Evolutionary conservation across 352 stramenopile species (phyloP).

Genomic region (Halophytophthora polymorphica): DNA sequence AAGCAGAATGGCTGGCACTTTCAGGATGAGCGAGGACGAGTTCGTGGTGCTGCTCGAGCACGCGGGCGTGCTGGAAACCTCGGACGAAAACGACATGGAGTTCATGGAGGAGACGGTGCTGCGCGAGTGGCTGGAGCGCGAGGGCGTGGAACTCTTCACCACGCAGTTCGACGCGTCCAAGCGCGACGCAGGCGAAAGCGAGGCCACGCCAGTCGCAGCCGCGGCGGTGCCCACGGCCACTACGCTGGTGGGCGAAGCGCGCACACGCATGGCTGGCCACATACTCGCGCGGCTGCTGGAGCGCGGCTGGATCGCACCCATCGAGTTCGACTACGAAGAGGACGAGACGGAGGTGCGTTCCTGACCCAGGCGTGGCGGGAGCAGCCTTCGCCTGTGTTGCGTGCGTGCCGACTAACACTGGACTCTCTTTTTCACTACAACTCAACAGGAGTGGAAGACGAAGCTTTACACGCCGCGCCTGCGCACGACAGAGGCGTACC

Average conservation of each 20-base stretch:
- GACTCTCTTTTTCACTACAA: neutral
- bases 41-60: constrained; percentile 84
- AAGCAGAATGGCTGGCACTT: neutral
- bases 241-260: constrained; percentile 29
- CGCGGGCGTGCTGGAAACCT: constrained; percentile 68
- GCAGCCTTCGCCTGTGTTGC: neutral
- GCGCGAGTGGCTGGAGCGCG: constrained; percentile 66
- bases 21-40: constrained; percentile 75
- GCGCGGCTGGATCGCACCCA: constrained; percentile 54
- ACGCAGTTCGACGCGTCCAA: constrained; percentile 25
- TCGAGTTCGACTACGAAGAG: constrained; percentile 47
- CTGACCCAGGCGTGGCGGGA: neutral
- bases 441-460: constrained; percentile 40
- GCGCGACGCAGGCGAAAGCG: constrained; percentile 9
- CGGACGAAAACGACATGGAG: constrained; percentile 65
- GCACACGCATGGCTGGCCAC: constrained; percentile 34
- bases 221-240: constrained; percentile 18
- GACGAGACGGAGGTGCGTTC: constrained; percentile 38
- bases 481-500: constrained; percentile 67
- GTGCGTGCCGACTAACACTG: neutral
- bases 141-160: constrained; percentile 64
- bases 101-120: constrained; percentile 66
- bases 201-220: constrained; percentile 12
- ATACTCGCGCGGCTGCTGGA: constrained; percentile 58
- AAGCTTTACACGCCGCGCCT: constrained; percentile 62